Evolutionary conservation across 345 rosid species (phyloP).

Genomic region (Populus ilicifolia): DNA sequence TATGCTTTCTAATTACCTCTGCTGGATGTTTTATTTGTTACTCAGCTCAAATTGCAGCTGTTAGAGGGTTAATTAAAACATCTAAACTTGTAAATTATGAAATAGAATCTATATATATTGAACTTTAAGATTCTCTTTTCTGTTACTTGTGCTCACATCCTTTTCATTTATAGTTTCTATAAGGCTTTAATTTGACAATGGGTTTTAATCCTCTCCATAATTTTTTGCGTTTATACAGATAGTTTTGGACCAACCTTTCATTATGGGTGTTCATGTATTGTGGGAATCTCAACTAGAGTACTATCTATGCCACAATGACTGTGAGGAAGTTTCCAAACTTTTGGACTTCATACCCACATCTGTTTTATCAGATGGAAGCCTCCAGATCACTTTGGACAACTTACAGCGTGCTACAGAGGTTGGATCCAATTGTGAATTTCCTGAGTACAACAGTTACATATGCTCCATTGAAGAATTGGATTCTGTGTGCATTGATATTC

Average conservation of each 20-base stretch:
- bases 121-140: not conserved
- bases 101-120: not conserved
- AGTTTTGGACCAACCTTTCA: constrained; percentile 89
- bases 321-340: constrained; percentile 83
- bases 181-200: not conserved
- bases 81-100: not conserved
- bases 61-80: no score
- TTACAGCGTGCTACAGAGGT: constrained; percentile 44
- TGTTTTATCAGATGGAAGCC: constrained; percentile 60
- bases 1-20: not conserved
- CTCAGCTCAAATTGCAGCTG: not conserved
- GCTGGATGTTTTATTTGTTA: not conserved
- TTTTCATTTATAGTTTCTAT: not conserved
- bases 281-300: constrained; percentile 98
- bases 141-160: not conserved
- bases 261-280: constrained; percentile 84
- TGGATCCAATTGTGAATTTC: constrained; percentile 37
- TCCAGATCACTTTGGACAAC: constrained; percentile 71
- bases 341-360: constrained; percentile 71
- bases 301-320: constrained; percentile 75
- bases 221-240: constrained; percentile 51
- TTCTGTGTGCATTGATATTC: constrained; percentile 74
- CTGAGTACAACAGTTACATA: constrained; percentile 49
- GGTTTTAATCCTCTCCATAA: not conserved
- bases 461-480: constrained; percentile 73